Percentiles rank a stretch among this genome's conserved stretches.
Conservation (phyloP, 2,329 filamentous ascomycete species). For the Aspergillus sp. region DNA sequence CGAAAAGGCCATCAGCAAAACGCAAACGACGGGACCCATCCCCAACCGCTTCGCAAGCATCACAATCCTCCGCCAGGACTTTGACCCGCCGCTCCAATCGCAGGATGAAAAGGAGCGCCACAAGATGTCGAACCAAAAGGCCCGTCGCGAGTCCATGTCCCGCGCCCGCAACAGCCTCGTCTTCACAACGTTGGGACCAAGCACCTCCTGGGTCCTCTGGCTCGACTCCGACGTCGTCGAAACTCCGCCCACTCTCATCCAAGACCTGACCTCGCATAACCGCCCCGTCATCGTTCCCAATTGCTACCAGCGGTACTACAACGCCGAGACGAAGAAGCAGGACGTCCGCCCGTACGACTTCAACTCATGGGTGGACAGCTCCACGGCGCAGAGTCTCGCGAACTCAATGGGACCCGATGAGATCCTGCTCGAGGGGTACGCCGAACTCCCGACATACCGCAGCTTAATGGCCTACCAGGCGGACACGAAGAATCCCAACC, state of each 20-base stretch:
- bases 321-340: conserved; percentile 71
- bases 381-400: conserved; percentile 74
- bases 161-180: conserved; percentile 91
- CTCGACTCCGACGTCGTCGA: conserved; percentile 91
- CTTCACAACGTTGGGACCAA: conserved; percentile 90
- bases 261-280: conserved; percentile 86
- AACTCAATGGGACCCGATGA: conserved; percentile 86
- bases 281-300: conserved; percentile 94
- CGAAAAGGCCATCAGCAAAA: conserved; percentile 82
- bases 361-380: conserved; percentile 96
- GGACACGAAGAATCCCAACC: conserved; percentile 55
- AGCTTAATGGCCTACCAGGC: conserved; percentile 87
- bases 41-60: conserved; percentile 87
- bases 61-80: conserved; percentile 93
- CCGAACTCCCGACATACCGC: conserved; percentile 89
- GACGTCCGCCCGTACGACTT: conserved; percentile 89
- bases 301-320: conserved; percentile 86
- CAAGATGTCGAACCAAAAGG: conserved; percentile 88
- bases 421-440: conserved; percentile 90
- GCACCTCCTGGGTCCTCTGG: conserved; percentile 96
- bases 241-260: conserved; percentile 80
- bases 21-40: conserved; percentile 79
- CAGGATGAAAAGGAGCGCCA: conserved; percentile 90
- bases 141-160: conserved; percentile 84
- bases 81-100: conserved; percentile 77